phyloP scores from a whole-genome alignment of 2,329 filamentous ascomycete genomes.

The Penicillium sp. region DNA sequence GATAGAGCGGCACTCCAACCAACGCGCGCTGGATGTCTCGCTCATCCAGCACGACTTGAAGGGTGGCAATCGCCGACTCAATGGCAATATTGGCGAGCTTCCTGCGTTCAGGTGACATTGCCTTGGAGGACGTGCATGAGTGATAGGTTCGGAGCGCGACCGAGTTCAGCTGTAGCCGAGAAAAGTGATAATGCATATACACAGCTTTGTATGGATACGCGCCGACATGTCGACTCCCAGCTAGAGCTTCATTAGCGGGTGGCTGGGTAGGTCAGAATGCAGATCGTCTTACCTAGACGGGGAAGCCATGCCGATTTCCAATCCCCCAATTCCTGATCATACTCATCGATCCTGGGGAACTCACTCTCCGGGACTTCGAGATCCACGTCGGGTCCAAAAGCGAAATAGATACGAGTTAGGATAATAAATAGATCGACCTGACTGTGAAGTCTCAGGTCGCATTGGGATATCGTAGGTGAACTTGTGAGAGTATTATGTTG shows the following conservation, averaged over 20 bases:
- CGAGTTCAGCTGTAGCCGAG: constrained; percentile 46
- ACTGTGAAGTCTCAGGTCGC: constrained; percentile 35
- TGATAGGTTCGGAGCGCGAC: constrained; percentile 45
- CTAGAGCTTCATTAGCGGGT: constrained; percentile 21
- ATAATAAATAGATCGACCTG: constrained; percentile 42
- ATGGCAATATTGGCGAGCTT: constrained; percentile 42
- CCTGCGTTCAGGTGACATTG: constrained; percentile 42
- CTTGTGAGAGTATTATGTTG: constrained; percentile 32
- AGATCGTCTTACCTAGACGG: constrained; percentile 26
- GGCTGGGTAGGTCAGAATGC: neutral
- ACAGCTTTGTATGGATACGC: constrained; percentile 48
- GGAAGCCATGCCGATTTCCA: constrained; percentile 35
- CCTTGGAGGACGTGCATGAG: constrained; percentile 30
- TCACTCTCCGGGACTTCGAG: constrained; percentile 37
- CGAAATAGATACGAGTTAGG: constrained; percentile 41
- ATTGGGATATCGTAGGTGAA: constrained; percentile 27
- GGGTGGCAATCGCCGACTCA: constrained; percentile 38
- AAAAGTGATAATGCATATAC: constrained; percentile 47
- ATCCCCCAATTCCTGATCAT: constrained; percentile 34
- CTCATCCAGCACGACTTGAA: constrained; percentile 39
- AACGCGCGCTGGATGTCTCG: constrained; percentile 39
- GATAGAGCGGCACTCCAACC: constrained; percentile 41
- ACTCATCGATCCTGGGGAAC: constrained; percentile 37
- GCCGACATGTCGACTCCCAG: constrained; percentile 43
- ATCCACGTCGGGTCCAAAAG: constrained; percentile 41